phyloP scores from a whole-genome alignment of 2,329 filamentous ascomycete species.

The Chalara sp. region DNA sequence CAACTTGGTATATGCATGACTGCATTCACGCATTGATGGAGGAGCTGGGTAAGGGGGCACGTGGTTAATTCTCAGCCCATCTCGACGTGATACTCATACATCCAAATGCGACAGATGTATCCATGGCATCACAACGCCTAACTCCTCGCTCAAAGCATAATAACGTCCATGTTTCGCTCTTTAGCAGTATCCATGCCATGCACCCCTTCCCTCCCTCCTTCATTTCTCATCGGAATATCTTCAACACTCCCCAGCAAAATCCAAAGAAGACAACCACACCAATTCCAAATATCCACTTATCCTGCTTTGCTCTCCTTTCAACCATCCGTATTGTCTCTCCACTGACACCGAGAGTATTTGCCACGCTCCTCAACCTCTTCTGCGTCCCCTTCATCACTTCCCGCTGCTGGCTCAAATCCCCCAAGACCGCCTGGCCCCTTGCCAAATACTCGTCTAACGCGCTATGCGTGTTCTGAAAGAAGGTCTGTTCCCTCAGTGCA shows the following conservation, averaged over 20 bases:
- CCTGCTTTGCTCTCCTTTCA: conserved; percentile 82
- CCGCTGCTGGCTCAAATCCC: conserved; percentile 80
- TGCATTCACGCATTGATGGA: too few species aligned
- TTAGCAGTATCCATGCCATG: too few species aligned
- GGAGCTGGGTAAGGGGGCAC: too few species aligned
- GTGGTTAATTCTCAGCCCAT: too few species aligned
- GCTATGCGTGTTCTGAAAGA: conserved; percentile 73
- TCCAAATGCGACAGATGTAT: too few species aligned
- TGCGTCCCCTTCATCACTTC: conserved; percentile 96
- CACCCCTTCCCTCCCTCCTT: too few species aligned
- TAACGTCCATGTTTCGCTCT: too few species aligned
- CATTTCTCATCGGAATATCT: conserved; percentile 26
- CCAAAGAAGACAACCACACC: conserved; percentile 80
- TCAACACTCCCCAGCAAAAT: conserved; percentile 88
- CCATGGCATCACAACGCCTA: too few species aligned
- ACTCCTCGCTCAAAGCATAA: too few species aligned
- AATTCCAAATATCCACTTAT: conserved; percentile 96
- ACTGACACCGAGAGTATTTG: conserved; percentile 86
- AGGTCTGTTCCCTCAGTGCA: conserved; percentile 81
- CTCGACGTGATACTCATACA: too few species aligned
- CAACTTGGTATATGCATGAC: too few species aligned
- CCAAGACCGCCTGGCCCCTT: conserved; percentile 80
- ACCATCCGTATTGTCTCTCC: conserved; percentile 97
- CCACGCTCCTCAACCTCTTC: conserved; percentile 81
- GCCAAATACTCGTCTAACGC: conserved; percentile 94